Evolutionary conservation across 768 basidiomycete species (phyloP).

Genomic region (Gloeophyllum trabeum): DNA sequence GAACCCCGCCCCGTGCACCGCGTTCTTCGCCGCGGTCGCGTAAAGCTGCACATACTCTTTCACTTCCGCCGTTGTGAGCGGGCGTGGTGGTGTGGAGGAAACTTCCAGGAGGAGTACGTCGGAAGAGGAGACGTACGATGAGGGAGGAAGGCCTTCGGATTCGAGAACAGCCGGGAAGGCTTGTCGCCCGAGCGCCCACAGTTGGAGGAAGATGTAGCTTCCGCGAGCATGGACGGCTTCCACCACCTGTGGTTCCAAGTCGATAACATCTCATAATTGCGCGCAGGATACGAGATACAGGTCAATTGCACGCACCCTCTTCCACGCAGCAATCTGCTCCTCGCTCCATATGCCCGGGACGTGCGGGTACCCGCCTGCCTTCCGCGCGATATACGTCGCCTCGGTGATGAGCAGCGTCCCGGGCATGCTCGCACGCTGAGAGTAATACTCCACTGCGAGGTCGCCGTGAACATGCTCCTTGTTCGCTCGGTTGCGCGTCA

Average conservation of each 20-base stretch:
- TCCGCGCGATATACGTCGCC: conserved; percentile 25
- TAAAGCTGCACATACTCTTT: conserved; percentile 13
- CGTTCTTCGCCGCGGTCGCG: conserved; percentile 20
- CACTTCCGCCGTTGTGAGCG: conserved; percentile 10
- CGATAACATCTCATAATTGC: background rate
- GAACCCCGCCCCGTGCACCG: conserved; percentile 23
- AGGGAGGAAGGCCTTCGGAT: background rate
- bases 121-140: conserved; percentile 2
- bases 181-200: conserved; percentile 30
- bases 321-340: conserved; percentile 33
- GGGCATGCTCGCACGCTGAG: conserved; percentile 22
- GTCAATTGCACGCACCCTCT: conserved; percentile 9
- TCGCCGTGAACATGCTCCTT: conserved; percentile 17
- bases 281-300: background rate
- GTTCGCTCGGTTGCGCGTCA: conserved; percentile 21
- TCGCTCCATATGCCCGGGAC: conserved; percentile 35
- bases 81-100: conserved; percentile 1
- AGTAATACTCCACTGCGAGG: conserved; percentile 23
- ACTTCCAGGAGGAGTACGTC: conserved; percentile 2
- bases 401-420: conserved; percentile 36
- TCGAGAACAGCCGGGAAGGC: conserved; percentile 1
- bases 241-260: conserved; percentile 16
- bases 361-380: conserved; percentile 19
- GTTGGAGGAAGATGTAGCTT: conserved; percentile 27
- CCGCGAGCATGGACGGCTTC: conserved; percentile 36